Evolutionary conservation across 2,329 filamentous ascomycete species (phyloP).

Genomic region (Chaetothyriales sp.): DNA sequence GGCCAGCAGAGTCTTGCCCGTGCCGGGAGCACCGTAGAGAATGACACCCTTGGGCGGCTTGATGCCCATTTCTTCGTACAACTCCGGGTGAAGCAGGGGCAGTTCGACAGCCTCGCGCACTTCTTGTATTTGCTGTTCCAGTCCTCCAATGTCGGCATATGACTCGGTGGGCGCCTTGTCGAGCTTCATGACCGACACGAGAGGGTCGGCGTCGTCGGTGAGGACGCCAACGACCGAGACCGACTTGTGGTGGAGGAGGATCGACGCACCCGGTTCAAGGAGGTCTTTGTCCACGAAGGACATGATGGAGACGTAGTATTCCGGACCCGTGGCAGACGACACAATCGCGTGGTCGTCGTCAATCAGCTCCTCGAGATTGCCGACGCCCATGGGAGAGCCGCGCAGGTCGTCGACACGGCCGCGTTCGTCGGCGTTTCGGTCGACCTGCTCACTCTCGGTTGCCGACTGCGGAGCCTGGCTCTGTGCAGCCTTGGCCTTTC

Average conservation of each 20-base stretch:
- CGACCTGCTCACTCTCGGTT: slow-evolving; percentile 60
- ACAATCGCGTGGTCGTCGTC: slow-evolving; percentile 99
- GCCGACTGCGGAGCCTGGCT: slow-evolving; percentile 43
- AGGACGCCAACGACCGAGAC: slow-evolving; percentile 95
- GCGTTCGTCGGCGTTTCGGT: slow-evolving; percentile 87
- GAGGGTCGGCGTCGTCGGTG: slow-evolving; percentile 87
- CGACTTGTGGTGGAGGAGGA: slow-evolving; percentile 91
- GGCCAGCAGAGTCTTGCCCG: slow-evolving; percentile 87
- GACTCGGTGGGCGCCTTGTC: slow-evolving; percentile 98
- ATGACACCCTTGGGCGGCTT: slow-evolving; percentile 99
- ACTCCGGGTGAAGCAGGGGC: slow-evolving; percentile 82
- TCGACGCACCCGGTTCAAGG: slow-evolving; percentile 87
- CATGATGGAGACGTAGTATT: slow-evolving; percentile 99
- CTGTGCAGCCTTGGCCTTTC: slow-evolving; percentile 75
- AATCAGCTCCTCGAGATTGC: slow-evolving; percentile 95
- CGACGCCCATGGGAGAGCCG: slow-evolving; percentile 95
- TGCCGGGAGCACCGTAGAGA: slow-evolving; percentile 91
- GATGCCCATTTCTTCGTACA: slow-evolving; percentile 99
- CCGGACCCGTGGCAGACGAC: slow-evolving; percentile 88
- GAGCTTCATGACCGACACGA: slow-evolving; percentile 97
- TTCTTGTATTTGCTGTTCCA: slow-evolving; percentile 93
- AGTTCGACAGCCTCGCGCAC: slow-evolving; percentile 94
- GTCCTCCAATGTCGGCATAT: slow-evolving; percentile 93
- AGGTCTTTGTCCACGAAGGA: slow-evolving; percentile 99
- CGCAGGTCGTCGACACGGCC: slow-evolving; percentile 95